Conservation (phyloP, 2,329 filamentous ascomycete genomes). For the Microcera coccophila region DNA sequence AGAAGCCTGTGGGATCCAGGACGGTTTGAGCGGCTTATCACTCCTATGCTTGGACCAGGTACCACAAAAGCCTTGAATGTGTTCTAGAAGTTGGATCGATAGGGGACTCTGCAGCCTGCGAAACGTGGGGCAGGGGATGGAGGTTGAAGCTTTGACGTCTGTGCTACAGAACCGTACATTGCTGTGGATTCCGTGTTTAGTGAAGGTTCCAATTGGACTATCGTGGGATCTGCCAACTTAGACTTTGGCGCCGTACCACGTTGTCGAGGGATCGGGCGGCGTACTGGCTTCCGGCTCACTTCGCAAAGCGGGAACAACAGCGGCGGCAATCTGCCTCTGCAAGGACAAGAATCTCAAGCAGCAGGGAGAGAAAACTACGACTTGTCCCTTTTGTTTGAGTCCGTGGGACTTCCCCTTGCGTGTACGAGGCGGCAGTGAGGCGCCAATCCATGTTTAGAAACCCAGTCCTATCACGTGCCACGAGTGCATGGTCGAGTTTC, state of each 20-base stretch:
- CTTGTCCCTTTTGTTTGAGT: slow-evolving; percentile 1
- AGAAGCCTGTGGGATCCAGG: not conserved
- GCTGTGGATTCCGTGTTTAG: not conserved
- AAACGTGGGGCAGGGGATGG: slow-evolving; percentile 19
- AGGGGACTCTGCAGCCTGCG: slow-evolving; percentile 9
- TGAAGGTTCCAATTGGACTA: no score
- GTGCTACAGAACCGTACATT: not conserved
- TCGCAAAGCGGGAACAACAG: slow-evolving; percentile 1
- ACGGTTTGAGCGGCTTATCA: not conserved
- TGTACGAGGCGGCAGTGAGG: slow-evolving; percentile 9
- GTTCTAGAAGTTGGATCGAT: slow-evolving; percentile 8
- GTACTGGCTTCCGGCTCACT: slow-evolving; percentile 1
- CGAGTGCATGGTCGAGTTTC: not conserved
- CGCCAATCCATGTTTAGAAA: slow-evolving; percentile 8
- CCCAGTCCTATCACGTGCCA: not conserved
- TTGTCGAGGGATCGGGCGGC: not conserved
- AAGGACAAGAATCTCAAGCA: slow-evolving; percentile 4
- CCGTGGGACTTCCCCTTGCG: not conserved
- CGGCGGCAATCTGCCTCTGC: not conserved
- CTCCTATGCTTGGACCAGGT: not conserved
- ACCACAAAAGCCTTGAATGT: not conserved
- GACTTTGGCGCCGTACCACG: slow-evolving; percentile 15
- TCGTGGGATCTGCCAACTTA: not conserved
- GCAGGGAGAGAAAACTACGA: no score
- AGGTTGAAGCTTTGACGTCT: slow-evolving; percentile 22